Evolutionary conservation across 345 rosid genomes (phyloP), one percentile per base, ranked within the genome.

Genomic region (Dipteronia sinensis): DNA sequence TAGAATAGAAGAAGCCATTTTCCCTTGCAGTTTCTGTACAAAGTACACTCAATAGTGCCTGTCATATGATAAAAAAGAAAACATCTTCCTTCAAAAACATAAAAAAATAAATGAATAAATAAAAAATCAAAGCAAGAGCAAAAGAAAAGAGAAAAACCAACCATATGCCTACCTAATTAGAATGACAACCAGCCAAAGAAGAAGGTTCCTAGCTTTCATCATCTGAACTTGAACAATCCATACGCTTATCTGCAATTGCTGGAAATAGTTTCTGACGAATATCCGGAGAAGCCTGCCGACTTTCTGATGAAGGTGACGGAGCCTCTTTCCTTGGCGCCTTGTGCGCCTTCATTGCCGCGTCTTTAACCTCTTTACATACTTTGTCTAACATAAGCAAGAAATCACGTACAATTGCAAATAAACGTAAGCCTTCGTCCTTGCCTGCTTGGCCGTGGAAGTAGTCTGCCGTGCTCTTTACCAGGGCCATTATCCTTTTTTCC

Each of bases 341-440:
- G 6, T 1, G 44, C 1, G 86, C 74, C 79, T 83, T 86, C 10
- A 68, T 34, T 51, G 80, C 79, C 65, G 84, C 65, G 55, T 83
- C 93, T 76, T 70, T 84, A 51, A 92, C 83, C 71, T 93, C 86
- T 83, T 74, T 90, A 78, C 98, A 93, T 67, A 80, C 86, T 86
- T 86, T 90, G 74, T 92, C 98, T 76, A 95, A 51, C 92, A 90
- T 93, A 10, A 86, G 27, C 85, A 93, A 85, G 90, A 95, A 95
- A 78, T 93, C 95, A 0, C 95, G 86, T 4, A 93, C 91, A 20
- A 90, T 89, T n/a, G 80, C 83, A 64, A 95, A 95, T 82, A 95
- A 82, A 47, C 97, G 91, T 51, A 90, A 58, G n/a, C 98, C 98
- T 86, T 93, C 98, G 42, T 88, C 87, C 71, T 82, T 92, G 1